phyloP scores from a whole-genome alignment of 73 alveolate species.

The Strombidium stylifer region DNA sequence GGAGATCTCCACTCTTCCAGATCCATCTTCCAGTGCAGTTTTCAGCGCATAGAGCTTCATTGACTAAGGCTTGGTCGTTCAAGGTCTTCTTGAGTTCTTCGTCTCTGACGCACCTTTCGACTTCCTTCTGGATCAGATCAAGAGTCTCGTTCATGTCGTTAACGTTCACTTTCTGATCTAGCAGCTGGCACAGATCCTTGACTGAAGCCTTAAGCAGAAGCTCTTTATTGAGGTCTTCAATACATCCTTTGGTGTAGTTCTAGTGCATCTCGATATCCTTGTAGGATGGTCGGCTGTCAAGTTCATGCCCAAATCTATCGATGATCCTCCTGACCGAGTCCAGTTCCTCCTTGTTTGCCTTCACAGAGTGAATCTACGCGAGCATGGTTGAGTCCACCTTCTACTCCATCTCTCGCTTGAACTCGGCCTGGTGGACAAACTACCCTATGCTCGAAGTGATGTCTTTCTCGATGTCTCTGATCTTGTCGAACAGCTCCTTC shows the following conservation, averaged over 20 bases:
- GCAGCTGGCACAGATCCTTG: constrained; percentile 63
- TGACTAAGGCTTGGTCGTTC: constrained; percentile 78
- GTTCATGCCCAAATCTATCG: constrained; percentile 44
- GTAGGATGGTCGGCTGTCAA: constrained; percentile 12
- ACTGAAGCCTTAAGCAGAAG: constrained; percentile 78
- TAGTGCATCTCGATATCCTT: constrained; percentile 53
- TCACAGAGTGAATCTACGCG: constrained; percentile 15
- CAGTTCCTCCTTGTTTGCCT: constrained; percentile 32
- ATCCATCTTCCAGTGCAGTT: constrained; percentile 96
- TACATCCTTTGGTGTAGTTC: constrained; percentile 39
- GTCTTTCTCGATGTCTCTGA: constrained; percentile 11
- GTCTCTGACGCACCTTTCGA: constrained; percentile 60
- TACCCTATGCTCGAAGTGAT: neutral
- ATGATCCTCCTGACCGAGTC: constrained; percentile 36
- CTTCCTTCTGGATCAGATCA: constrained; percentile 74
- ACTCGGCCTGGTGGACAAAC: constrained; percentile 4
- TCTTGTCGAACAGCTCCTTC: constrained; percentile 13
- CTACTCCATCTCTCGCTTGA: constrained; percentile 2
- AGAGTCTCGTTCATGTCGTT: constrained; percentile 84
- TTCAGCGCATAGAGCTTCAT: constrained; percentile 92
- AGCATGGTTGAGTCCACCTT: constrained; percentile 29
- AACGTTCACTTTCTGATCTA: constrained; percentile 75
- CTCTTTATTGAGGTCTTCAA: constrained; percentile 86
- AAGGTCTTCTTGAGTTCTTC: constrained; percentile 68
- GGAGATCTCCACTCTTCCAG: constrained; percentile 92